Base-by-base conservation (phyloP, 2,329 filamentous ascomycete genomes). In the Rugonectria rugulosa region DNA sequence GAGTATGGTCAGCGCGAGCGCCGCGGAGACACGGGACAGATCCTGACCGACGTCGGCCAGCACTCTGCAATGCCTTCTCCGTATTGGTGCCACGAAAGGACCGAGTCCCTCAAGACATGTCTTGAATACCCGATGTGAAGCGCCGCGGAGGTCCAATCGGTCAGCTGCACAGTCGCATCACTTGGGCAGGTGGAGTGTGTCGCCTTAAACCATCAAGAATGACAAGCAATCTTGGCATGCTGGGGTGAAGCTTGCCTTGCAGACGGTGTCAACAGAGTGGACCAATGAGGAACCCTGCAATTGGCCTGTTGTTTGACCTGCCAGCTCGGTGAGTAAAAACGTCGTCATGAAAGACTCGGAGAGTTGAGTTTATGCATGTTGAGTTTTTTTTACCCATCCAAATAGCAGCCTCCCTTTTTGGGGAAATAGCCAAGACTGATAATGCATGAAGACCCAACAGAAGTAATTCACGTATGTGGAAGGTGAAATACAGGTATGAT, bases 241-340 rank as follows among this genome's bases (percentile, higher is more conserved):
- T 17, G 12, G 24, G 34, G 24, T n/a, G n/a, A n/a, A n/a, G n/a
- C n/a, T n/a, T n/a, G n/a, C 27, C 40, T 32, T 45, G 40, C 52
- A 55, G 34, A 12, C 20, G 32, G 17, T 44, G 51, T 26, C 37
- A 17, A n/a, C 34, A 31, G 45, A 43, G 52, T 38, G 41, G 45
- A 26, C 21, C 32, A 31, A 27, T 15, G 19, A 38, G 31, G 40
- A 40, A 56, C 36, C 41, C 34, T 38, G 19, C 12, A 41, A 34
- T 31, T 41, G 46, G 41, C 20, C 15, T 45, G n/a, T 9, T 31
- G 31, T 8, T 41, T 15, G 12, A 19, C 21, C 27, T 34, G n/a
- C 21, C 6, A 26, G 4, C 20, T 43, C 29, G 6, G 29, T 42
- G 4, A 9, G 29, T 32, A 32, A 32, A 32, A 32, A 6, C 5